These are phyloP conservation scores for Arachis stenosperma DNA, from an alignment of 306 rosid species.

Conservation along the genomic window DNA sequence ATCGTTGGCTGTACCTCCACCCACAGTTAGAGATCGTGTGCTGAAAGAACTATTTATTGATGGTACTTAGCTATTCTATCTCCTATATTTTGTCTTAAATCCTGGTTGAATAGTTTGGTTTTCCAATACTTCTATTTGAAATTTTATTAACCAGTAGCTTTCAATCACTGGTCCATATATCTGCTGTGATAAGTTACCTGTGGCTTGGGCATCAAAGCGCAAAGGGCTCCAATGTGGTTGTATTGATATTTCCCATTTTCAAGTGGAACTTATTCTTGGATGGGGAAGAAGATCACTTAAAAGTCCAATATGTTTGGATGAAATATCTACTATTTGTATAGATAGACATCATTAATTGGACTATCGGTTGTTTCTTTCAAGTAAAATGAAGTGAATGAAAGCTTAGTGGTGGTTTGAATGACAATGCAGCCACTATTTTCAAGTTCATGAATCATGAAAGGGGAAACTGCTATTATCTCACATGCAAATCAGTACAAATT, in stretches of 20 bases:
- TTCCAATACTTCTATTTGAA: slow-evolving; percentile 6
- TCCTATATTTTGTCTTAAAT: slow-evolving; percentile 39
- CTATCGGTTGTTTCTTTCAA: slow-evolving; percentile 12
- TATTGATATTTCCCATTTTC: slow-evolving; percentile 14
- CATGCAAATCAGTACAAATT: slow-evolving; percentile 23
- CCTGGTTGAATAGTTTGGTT: slow-evolving; percentile 16
- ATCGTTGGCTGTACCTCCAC: slow-evolving; percentile 81
- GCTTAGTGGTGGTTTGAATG: slow-evolving; percentile 15
- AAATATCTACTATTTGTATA: slow-evolving; percentile 17
- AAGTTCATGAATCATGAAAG: slow-evolving; percentile 29
- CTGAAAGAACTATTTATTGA: slow-evolving; percentile 92
- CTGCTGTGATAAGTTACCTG: slow-evolving; percentile 10
- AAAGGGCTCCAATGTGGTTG: not conserved
- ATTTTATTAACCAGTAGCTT: slow-evolving; percentile 29
- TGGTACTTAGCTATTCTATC: slow-evolving; percentile 53
- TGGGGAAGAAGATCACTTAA: slow-evolving; percentile 4
- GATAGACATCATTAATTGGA: slow-evolving; percentile 19
- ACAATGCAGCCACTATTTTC: slow-evolving; percentile 13
- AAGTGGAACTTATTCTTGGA: slow-evolving; percentile 13
- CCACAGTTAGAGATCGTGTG: slow-evolving; percentile 84
- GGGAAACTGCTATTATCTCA: slow-evolving; percentile 13
- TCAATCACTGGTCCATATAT: slow-evolving; percentile 28
- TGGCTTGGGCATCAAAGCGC: slow-evolving; percentile 1
- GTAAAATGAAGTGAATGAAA: slow-evolving; percentile 13
- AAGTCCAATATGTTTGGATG: not conserved